phyloP scores from a whole-genome alignment of 495 filamentous ascomycete species.

The Trichoderma asperelloides region DNA sequence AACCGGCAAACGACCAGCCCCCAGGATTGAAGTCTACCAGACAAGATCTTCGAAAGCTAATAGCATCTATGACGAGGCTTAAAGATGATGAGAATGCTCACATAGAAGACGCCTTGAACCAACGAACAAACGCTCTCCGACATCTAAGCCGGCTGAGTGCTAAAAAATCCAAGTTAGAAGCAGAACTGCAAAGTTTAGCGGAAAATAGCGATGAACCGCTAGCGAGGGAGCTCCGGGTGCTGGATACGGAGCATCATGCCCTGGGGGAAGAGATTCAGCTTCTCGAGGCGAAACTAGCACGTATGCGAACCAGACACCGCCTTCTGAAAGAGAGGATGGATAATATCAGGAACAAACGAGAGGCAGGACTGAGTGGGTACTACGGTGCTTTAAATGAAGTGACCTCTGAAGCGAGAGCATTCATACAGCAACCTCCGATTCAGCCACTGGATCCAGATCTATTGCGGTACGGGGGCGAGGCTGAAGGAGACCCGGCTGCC shows the following conservation, averaged over 20 bases:
- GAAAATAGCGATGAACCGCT: constrained; percentile 30
- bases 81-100: constrained; percentile 62
- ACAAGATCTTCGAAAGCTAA: constrained; percentile 58
- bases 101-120: constrained; percentile 45
- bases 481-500: constrained; percentile 18
- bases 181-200: constrained; percentile 32
- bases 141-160: constrained; percentile 53
- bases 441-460: constrained; percentile 32
- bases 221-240: constrained; percentile 17
- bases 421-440: constrained; percentile 52
- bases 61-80: constrained; percentile 61
- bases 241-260: constrained; percentile 37
- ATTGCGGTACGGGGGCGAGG: constrained; percentile 15
- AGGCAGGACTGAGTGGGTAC: constrained; percentile 44
- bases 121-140: constrained; percentile 49
- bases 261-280: constrained; percentile 51
- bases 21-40: constrained; percentile 59
- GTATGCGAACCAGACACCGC: constrained; percentile 55
- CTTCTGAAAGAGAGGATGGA: constrained; percentile 52
- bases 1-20: constrained; percentile 43
- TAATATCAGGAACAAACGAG: constrained; percentile 50
- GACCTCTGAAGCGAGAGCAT: constrained; percentile 68
- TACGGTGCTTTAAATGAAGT: constrained; percentile 54
- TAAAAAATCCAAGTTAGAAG: constrained; percentile 36
- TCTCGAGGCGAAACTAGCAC: constrained; percentile 53